Base-by-base conservation (phyloP, 208 protist species). In the Leptomonas pyrrhocoris region DNA sequence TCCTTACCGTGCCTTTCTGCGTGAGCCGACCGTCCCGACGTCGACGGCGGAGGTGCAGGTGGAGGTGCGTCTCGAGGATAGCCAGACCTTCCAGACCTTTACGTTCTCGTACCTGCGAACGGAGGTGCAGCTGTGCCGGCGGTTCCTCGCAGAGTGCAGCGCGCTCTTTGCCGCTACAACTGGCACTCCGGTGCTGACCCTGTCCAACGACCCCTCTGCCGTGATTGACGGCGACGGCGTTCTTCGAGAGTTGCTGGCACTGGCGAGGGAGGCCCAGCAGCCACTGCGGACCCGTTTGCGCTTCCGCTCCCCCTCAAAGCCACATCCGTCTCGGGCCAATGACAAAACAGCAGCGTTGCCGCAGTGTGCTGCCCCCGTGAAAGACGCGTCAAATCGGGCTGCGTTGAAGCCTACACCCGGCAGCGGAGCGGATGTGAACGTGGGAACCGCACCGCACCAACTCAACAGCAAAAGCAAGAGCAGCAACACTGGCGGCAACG, bases 201-300 rank as follows among this genome's bases (percentile, higher is more conserved):
- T 81, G n/a, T 76, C 73, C 1, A 81, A 68, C 13, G 79, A 80
- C 19, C n/a, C 57, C 15, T 28, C 48, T 12, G 59, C 73, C 9
- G 19, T 53, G 36, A 51, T 88, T 1, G 55, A 53, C 23, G 51
- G 61, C n/a, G 76, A 83, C 42, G 70, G 60, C 15, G 56, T 68
- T 4, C 70, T 88, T 27, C 79, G 75, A 0, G 83, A 88, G 38
- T 80, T 80, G 83, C 28, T 85, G 12, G 83, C 77, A 51, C 56
- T 88, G 25, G 31, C 83, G 28, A 61, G 66, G 7, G 83, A 88
- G 68, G 73, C 83, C 4, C 49, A 73, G 60, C 73, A 79, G 72
- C 73, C 72, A 16, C 68, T 79, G 61, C 62, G 56, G 12, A 66
- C 74, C 25, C 62, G 50, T 1, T 49, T 78, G 28, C 25, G 38